Evolutionary conservation across 371 early-diverging fungal genomes (phyloP).

Genomic region (Mucor plumbeus): DNA sequence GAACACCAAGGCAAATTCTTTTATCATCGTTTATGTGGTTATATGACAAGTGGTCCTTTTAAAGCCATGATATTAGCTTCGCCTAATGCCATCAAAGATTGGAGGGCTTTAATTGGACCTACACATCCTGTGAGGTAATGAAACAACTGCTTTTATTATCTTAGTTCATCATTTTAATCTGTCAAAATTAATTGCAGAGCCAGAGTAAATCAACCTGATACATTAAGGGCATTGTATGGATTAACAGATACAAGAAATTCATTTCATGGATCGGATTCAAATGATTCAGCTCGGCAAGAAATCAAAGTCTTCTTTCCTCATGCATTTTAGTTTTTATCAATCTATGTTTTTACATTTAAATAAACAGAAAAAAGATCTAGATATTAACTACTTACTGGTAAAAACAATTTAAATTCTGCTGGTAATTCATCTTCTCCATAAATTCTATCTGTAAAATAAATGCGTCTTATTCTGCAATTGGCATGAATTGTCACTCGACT

Average conservation of each 20-base stretch:
- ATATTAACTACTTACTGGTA: conserved; percentile 60
- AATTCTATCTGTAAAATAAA: conserved; percentile 91
- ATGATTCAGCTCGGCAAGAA: conserved; percentile 60
- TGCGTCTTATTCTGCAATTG: conserved; percentile 84
- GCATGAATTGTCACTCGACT: conserved; percentile 91
- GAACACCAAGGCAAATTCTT: conserved; percentile 73
- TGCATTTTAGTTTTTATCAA: conserved; percentile 29
- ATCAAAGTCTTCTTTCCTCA: conserved; percentile 67
- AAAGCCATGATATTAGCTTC: conserved; percentile 61
- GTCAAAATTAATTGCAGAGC: conserved; percentile 49
- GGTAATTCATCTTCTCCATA: conserved; percentile 94
- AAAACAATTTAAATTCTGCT: conserved; percentile 88
- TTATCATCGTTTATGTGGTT: conserved; percentile 70
- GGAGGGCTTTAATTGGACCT: conserved; percentile 70
- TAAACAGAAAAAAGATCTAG: background rate
- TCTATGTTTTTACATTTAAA: conserved; percentile 5
- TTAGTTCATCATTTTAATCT: background rate
- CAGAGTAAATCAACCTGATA: conserved; percentile 60
- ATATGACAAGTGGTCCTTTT: conserved; percentile 75
- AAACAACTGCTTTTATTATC: background rate
- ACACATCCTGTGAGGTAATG: conserved; percentile 60
- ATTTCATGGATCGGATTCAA: conserved; percentile 52
- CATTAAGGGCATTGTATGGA: conserved; percentile 76
- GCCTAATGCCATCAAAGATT: conserved; percentile 66
- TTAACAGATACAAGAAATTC: conserved; percentile 85